These are phyloP conservation scores for Naganishia cerealis DNA, from an alignment of 1,284 basidiomycete genomes.

Conservation along the genomic window DNA sequence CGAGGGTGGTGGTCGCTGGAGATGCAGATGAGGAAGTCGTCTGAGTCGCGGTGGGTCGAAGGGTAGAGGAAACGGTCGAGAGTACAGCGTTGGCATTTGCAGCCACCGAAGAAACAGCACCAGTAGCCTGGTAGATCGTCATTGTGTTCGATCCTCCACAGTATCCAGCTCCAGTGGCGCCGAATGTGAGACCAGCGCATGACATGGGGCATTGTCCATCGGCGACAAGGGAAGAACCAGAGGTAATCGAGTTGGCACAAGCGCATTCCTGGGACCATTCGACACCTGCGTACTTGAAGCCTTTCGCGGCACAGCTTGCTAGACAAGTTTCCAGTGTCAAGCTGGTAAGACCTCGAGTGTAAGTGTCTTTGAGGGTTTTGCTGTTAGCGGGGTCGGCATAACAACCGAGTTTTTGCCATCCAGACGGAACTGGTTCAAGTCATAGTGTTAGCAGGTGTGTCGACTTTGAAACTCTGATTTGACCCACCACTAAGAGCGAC, in stretches of 20 bases:
- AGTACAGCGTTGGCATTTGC: neutral
- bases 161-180: constrained; percentile 13
- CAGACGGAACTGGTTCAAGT: neutral
- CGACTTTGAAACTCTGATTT: neutral
- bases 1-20: constrained; percentile 5
- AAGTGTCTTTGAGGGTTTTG: constrained; percentile 16
- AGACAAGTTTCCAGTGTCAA: constrained; percentile 49
- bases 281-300: constrained; percentile 40
- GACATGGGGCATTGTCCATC: constrained; percentile 15
- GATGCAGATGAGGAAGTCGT: neutral
- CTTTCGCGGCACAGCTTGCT: constrained; percentile 42
- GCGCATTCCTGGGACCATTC: constrained; percentile 40
- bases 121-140: constrained; percentile 13
- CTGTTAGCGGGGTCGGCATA: constrained; percentile 34
- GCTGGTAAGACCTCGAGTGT: constrained; percentile 13
- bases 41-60: neutral
- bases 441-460: neutral
- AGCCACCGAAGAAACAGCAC: neutral
- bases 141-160: constrained; percentile 10
- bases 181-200: constrained; percentile 19
- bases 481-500: constrained; percentile 8
- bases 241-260: constrained; percentile 42
- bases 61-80: constrained; percentile 3
- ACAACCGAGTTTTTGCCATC: constrained; percentile 19
- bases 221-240: constrained; percentile 33